These are phyloP conservation scores for Aspergillus pseudotamarii DNA, from an alignment of 2,329 filamentous ascomycete species.

Conservation along the genomic window DNA sequence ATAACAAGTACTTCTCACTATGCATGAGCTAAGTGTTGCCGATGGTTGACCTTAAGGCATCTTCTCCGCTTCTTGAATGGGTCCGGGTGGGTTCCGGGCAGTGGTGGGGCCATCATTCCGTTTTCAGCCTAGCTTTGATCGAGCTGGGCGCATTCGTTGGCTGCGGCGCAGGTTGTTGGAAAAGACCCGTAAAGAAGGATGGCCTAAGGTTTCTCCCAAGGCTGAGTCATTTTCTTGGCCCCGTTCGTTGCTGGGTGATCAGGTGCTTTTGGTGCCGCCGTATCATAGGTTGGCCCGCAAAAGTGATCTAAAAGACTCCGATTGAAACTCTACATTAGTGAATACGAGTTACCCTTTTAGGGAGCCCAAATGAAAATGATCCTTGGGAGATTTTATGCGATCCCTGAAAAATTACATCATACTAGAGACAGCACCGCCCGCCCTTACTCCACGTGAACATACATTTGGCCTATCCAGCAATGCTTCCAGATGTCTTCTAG, in stretches of 20 bases:
- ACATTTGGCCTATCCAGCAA: not conserved
- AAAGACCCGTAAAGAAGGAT: not conserved
- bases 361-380: not conserved
- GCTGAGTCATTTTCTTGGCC: slow-evolving; percentile 14
- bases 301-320: not conserved
- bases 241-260: not conserved
- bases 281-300: not conserved
- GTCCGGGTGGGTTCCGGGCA: not conserved
- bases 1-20: not conserved
- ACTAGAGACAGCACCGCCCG: not conserved
- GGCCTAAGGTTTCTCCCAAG: slow-evolving; percentile 10
- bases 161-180: not conserved
- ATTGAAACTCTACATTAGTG: not conserved
- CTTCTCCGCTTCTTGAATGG: not conserved
- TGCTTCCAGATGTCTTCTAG: slow-evolving; percentile 16
- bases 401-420: not conserved
- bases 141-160: not conserved
- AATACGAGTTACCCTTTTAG: slow-evolving; percentile 5
- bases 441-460: slow-evolving; percentile 3
- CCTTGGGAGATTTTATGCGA: not conserved
- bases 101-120: not conserved
- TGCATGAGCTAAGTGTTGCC: not conserved
- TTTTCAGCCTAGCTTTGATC: not conserved
- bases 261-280: not conserved
- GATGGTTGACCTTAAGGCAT: not conserved